A percentile compares a stretch with the other conserved stretches of the same genome.
Evolutionary conservation across 306 rosid species (phyloP).

Genomic region (Cucumis cinereus): DNA sequence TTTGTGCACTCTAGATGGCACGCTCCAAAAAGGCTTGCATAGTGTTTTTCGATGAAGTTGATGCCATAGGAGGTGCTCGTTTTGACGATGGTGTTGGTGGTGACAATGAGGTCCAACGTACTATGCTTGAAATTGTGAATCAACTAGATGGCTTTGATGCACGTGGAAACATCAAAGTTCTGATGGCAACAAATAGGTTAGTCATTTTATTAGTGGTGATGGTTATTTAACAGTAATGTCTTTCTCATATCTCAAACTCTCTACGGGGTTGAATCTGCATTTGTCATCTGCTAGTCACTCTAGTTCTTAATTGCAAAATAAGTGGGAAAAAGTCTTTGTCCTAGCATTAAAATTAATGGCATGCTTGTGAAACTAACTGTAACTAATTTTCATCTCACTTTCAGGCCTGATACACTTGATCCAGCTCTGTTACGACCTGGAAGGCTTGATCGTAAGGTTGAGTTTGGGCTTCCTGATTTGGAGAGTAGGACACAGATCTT

Average conservation of each 20-base stretch:
- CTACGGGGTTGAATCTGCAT: not conserved
- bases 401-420: conserved; percentile 96
- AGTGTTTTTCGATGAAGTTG: conserved; percentile 94
- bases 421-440: conserved; percentile 96
- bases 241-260: not conserved
- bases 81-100: conserved; percentile 99
- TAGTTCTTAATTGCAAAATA: not conserved
- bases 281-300: not conserved
- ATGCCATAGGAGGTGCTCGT: conserved; percentile 99
- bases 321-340: not conserved
- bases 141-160: conserved; percentile 99
- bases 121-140: conserved; percentile 97
- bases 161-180: conserved; percentile 89
- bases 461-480: conserved; percentile 96
- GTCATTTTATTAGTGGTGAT: not conserved
- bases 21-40: conserved; percentile 96
- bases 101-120: conserved; percentile 94
- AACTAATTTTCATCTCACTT: conserved; percentile 7
- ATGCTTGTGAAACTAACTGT: not conserved
- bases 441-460: conserved; percentile 91
- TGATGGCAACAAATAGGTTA: conserved; percentile 98
- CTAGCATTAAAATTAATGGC: not conserved
- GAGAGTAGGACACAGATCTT: conserved; percentile 96
- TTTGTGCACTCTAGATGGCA: conserved; percentile 57
- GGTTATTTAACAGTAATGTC: not conserved